phyloP scores from a whole-genome alignment of 164 flowering plant species.

The Umbellularia californica region DNA sequence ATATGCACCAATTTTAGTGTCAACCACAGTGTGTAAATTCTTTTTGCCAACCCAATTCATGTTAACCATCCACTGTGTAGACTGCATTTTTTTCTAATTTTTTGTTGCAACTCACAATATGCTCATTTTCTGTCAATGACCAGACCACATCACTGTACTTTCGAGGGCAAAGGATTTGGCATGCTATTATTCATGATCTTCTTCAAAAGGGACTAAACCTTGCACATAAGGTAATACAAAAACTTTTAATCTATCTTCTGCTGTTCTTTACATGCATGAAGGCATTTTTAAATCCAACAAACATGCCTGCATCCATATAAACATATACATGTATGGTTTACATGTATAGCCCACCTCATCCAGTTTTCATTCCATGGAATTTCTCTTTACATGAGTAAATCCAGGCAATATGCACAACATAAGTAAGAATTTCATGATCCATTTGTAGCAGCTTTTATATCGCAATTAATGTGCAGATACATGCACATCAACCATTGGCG shows the following conservation, averaged over 20 bases:
- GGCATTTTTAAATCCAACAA: too few species aligned
- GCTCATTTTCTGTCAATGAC: slow-evolving; percentile 2
- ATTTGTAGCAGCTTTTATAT: too few species aligned
- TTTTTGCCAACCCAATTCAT: too few species aligned
- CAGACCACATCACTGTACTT: slow-evolving; percentile 79
- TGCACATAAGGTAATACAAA: slow-evolving; percentile 57
- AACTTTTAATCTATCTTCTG: too few species aligned
- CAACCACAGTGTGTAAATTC: too few species aligned
- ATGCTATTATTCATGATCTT: slow-evolving; percentile 77
- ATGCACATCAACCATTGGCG: too few species aligned
- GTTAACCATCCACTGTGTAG: too few species aligned
- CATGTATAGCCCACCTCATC: background rate
- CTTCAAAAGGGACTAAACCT: slow-evolving; percentile 66
- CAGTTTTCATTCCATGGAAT: background rate
- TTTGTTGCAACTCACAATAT: too few species aligned
- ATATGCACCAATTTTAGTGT: too few species aligned
- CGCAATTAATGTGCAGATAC: too few species aligned
- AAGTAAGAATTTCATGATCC: background rate
- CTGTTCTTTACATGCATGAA: background rate
- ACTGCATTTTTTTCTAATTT: too few species aligned
- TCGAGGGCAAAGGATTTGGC: slow-evolving; percentile 92
- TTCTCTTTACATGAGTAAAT: background rate
- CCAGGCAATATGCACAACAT: background rate
- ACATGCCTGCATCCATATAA: background rate
- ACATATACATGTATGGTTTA: too few species aligned